Base-by-base conservation (phyloP, 139 green algal genomes). In the Picochlorum sp. region DNA sequence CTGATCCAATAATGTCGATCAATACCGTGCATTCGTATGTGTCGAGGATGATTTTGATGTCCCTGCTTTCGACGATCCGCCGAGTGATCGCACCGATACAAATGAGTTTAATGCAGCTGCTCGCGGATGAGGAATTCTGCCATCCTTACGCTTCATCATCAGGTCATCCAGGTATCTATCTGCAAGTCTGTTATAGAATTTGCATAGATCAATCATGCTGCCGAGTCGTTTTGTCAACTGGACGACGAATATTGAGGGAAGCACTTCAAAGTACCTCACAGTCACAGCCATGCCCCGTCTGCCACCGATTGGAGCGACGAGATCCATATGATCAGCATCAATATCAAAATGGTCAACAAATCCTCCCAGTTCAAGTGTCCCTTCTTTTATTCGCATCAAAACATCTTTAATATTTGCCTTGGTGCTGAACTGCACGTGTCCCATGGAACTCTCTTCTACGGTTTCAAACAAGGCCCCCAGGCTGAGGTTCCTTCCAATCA, bases 351-450 rank as follows among this genome's bases (percentile, higher is more conserved):
- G 9, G 11, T 54, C 47, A 11, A 49, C 21, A 45, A 15, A 26
- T 31, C 69, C 69, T n/a, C 63, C 69, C 31, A 76, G 28, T 23
- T 23, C 63, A 6, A n/a, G 37, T 6, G 41, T 56, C 4, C 51
- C 63, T 8, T 34, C 28, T 55, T 60, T 41, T 8, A 76, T 38
- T 4, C 51, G 41, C 3, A 28, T 62, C 2, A 71, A 8, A 7
- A 76, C 55, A 20, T 71, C 41, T 1, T 13, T 24, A 2, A 62
- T 50, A 6, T 55, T 23, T 31, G 50, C 41, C 45, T 45, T 62
- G 50, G 57, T 76, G 54, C 55, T 71, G 45, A 76, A 76, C 44
- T 76, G 69, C 54, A 72, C 69, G 13, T 75, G 68, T 6, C 62
- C 34, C 3, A 41, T 55, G 2, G 52, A 66, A 20, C 45, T n/a